Conservation (phyloP, 345 rosid genomes). For the Linum tenue region DNA sequence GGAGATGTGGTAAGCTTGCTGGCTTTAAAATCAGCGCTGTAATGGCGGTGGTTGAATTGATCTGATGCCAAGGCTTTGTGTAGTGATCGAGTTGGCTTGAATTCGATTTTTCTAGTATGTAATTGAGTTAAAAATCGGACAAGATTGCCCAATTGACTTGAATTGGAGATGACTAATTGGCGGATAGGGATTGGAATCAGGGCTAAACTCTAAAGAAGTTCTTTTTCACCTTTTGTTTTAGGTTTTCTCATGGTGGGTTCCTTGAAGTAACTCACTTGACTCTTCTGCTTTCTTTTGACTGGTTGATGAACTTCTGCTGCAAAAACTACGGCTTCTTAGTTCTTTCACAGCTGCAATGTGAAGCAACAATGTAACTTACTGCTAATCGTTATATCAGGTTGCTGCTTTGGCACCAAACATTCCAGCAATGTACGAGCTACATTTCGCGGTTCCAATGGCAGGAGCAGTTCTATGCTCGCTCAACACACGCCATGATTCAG, state of each 20-base stretch:
- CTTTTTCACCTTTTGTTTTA: too few relatives aligned
- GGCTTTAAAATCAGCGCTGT: background rate
- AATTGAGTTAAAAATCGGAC: too few relatives aligned
- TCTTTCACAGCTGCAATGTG: background rate
- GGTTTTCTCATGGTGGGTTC: too few relatives aligned
- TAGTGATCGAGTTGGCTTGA: too few relatives aligned
- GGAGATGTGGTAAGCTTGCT: constrained; percentile 38
- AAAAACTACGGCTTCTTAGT: background rate
- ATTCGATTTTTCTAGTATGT: too few relatives aligned
- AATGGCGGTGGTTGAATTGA: background rate
- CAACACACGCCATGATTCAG: constrained; percentile 45
- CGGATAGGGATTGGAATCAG: too few relatives aligned
- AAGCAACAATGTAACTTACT: background rate
- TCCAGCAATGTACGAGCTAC: constrained; percentile 57
- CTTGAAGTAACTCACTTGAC: background rate
- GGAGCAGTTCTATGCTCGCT: constrained; percentile 55
- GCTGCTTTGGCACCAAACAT: constrained; percentile 50
- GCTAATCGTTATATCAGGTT: constrained; percentile 23
- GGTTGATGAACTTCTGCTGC: background rate
- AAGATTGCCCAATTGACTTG: too few relatives aligned
- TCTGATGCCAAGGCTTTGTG: too few relatives aligned
- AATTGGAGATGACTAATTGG: too few relatives aligned
- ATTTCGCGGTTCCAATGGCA: constrained; percentile 60
- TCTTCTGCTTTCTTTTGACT: background rate
- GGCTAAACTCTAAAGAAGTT: too few relatives aligned